Evolutionary conservation across 1,284 basidiomycete genomes (phyloP).

Genomic region (Ganoderma lucidum): DNA sequence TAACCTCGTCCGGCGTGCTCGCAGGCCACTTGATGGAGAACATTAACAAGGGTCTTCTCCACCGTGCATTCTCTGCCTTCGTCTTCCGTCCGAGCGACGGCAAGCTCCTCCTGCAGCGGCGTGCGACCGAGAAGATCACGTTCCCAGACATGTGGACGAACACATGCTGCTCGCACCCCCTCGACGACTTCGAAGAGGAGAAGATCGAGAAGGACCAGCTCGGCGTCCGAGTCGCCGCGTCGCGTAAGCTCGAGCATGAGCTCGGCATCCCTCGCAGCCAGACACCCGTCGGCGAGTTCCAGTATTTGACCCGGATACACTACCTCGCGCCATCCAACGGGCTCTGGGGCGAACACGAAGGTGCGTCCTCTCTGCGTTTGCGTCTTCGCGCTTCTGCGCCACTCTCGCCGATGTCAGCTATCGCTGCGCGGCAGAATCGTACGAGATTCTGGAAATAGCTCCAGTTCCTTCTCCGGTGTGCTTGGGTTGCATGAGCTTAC

Average conservation of each 20-base stretch:
- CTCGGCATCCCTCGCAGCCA: slow-evolving; percentile 89
- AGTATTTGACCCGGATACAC: slow-evolving; percentile 96
- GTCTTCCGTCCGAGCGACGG: slow-evolving; percentile 96
- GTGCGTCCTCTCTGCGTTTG: slow-evolving; percentile 54
- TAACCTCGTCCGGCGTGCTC: not conserved
- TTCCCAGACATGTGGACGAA: slow-evolving; percentile 99
- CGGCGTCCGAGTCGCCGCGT: slow-evolving; percentile 90
- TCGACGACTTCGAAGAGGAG: slow-evolving; percentile 89
- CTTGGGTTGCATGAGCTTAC: slow-evolving; percentile 1
- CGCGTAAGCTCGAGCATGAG: slow-evolving; percentile 96
- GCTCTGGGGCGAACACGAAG: slow-evolving; percentile 98
- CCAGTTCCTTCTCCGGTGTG: not conserved
- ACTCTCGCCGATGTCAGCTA: not conserved
- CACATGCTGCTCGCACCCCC: slow-evolving; percentile 98
- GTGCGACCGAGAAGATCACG: slow-evolving; percentile 98
- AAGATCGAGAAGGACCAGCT: slow-evolving; percentile 83
- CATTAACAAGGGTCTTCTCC: slow-evolving; percentile 93
- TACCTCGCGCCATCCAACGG: slow-evolving; percentile 96
- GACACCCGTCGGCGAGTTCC: slow-evolving; percentile 87
- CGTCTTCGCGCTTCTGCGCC: not conserved
- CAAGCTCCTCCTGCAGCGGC: slow-evolving; percentile 93
- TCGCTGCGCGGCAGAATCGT: slow-evolving; percentile 1
- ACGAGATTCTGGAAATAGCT: slow-evolving; percentile 2
- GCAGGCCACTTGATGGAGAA: slow-evolving; percentile 98
- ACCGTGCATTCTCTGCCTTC: slow-evolving; percentile 98